Percentiles rank a stretch among this genome's conserved stretches.
Evolutionary conservation across 176 grass and related monocot species (phyloP).

Genomic region (Raddia guianensis): DNA sequence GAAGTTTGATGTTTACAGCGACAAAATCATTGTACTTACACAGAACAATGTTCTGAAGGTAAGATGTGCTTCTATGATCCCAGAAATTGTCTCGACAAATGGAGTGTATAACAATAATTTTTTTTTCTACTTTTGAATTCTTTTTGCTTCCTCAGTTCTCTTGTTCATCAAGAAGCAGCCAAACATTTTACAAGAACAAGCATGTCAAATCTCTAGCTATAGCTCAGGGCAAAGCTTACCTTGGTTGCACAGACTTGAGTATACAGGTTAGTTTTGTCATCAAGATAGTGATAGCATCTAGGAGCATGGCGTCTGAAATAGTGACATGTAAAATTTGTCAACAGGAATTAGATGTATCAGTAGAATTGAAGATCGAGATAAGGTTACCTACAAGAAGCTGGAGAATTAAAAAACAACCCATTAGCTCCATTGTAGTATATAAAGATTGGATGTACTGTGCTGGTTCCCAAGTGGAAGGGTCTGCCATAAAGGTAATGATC

Average conservation of each 20-base stretch:
- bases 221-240: slow-evolving; percentile 80
- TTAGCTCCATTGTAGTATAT: slow-evolving; percentile 76
- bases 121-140: slow-evolving; percentile 35
- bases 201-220: slow-evolving; percentile 74
- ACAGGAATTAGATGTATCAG: slow-evolving; percentile 79
- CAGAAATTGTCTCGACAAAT: slow-evolving; percentile 10
- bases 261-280: slow-evolving; percentile 75
- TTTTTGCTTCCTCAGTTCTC: slow-evolving; percentile 62
- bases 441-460: slow-evolving; percentile 96
- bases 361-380: slow-evolving; percentile 65
- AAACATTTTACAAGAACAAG: slow-evolving; percentile 83
- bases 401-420: slow-evolving; percentile 68
- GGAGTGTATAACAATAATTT: not conserved
- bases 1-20: slow-evolving; percentile 64
- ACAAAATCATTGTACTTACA: slow-evolving; percentile 73
- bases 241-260: slow-evolving; percentile 84
- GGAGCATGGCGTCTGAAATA: slow-evolving; percentile 35
- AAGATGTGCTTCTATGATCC: slow-evolving; percentile 13
- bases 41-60: slow-evolving; percentile 71
- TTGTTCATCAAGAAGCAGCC: slow-evolving; percentile 70
- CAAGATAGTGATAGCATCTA: slow-evolving; percentile 15
- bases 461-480: slow-evolving; percentile 78
- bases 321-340: slow-evolving; percentile 35
- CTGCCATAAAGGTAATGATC: slow-evolving; percentile 74
- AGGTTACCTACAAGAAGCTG: slow-evolving; percentile 61